Base-by-base conservation (phyloP, 192 early-diverging fungal species). In the Backusella westeae region DNA sequence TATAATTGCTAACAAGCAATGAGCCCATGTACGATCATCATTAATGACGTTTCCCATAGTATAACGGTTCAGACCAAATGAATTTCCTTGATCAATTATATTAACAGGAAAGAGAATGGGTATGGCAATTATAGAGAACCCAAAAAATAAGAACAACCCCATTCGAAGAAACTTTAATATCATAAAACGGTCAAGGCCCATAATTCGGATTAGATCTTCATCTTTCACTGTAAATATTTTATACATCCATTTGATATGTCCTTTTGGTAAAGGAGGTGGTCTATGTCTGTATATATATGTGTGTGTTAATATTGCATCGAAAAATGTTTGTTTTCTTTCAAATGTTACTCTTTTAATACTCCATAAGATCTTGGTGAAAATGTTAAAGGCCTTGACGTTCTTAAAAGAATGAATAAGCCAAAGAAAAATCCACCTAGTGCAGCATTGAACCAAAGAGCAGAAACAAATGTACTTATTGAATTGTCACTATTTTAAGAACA, bases 121-220 rank as follows among this genome's bases (percentile, higher is more conserved):
- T 5, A 88, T 72, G 3, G 88, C 87, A 3, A 94, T 44, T 0
- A 94, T 35, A 6, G 86, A 81, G 71, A 91, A 86, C 7, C 85
- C 73, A 21, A 67, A 49, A 79, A 96, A 96, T 56, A 95, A 79
- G 0, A 89, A 82, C 29, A 91, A 86, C 67, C 89, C 87, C 65
- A 90, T 83, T 23, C 91, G 87, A 52, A 93, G 87, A 71, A 92
- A 93, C 34, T 90, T 88, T 52, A 97, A 72, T 75, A 92, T 89
- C 87, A 95, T 93, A 77, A 90, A 97, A 0, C 91, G 86, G 78
- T 96, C 95, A 17, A 94, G 83, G 0, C 93, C 91, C 9, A 87
- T 86, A 19, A 82, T 84, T 12, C 72, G 67, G 42, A 92, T 86
- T n/a, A 93, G 74, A 1, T 87, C 84, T 6, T 78, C 84, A 41